phyloP scores from a whole-genome alignment of 495 filamentous ascomycete genomes.

The Neurospora discreta region DNA sequence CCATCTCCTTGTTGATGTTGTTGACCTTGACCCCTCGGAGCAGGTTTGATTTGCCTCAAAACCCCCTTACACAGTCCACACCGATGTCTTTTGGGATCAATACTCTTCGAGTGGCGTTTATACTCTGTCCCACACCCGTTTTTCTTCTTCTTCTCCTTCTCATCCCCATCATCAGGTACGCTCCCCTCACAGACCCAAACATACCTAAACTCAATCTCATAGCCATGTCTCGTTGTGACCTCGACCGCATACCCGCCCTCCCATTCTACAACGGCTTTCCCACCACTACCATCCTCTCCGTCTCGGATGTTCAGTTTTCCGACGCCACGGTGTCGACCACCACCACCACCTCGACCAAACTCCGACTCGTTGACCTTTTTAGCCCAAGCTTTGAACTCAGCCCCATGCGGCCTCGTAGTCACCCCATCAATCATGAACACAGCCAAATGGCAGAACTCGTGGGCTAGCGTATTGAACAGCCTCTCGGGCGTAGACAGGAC shows the following conservation, averaged over 20 bases:
- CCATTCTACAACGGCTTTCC: not conserved
- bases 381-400: constrained; percentile 70
- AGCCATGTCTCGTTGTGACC: constrained; percentile 79
- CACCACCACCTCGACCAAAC: not conserved
- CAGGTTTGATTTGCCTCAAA: constrained; percentile 70
- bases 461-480: constrained; percentile 75
- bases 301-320: not conserved
- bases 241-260: constrained; percentile 31
- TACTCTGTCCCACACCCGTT: constrained; percentile 49
- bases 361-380: constrained; percentile 6
- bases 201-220: constrained; percentile 84
- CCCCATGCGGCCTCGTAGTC: constrained; percentile 63
- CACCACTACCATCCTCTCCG: not conserved
- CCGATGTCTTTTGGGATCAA: constrained; percentile 50
- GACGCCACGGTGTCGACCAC: not conserved
- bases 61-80: constrained; percentile 61
- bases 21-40: constrained; percentile 37
- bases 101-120: constrained; percentile 72
- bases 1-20: not conserved
- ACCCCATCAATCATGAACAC: constrained; percentile 71
- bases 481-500: constrained; percentile 70
- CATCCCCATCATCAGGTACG: not conserved
- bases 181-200: constrained; percentile 69
- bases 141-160: not conserved
- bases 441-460: constrained; percentile 91